These are phyloP conservation scores for Dothidotthia symphoricarpi DNA, from an alignment of 2,329 filamentous ascomycete species.

Conservation along the genomic window DNA sequence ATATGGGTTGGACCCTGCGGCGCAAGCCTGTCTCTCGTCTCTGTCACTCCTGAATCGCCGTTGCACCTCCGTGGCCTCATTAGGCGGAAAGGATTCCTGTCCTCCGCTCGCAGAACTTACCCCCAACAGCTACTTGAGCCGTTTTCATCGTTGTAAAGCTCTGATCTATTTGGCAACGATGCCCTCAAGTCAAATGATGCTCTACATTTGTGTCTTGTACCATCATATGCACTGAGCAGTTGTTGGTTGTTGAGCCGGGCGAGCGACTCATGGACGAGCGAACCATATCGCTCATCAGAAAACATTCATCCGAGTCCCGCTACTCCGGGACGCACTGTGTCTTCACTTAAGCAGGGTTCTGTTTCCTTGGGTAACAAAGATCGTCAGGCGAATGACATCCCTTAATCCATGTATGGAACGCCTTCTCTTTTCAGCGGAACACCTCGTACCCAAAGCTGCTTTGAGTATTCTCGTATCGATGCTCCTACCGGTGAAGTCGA, in stretches of 20 bases:
- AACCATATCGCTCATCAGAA: constrained; percentile 11
- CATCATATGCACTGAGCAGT: constrained; percentile 16
- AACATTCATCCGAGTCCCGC: constrained; percentile 12
- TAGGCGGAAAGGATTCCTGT: constrained; percentile 3
- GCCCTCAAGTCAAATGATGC: constrained; percentile 9
- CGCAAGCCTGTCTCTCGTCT: constrained; percentile 13
- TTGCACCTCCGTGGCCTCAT: constrained; percentile 8
- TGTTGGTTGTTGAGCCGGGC: constrained; percentile 14
- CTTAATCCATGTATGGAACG: constrained; percentile 10
- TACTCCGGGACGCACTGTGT: constrained; percentile 15
- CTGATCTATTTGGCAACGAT: constrained; percentile 1
- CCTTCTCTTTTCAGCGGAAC: constrained; percentile 9
- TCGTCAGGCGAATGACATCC: constrained; percentile 24
- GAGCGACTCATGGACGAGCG: constrained; percentile 5
- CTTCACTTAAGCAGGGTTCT: constrained; percentile 13
- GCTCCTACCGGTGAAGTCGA: constrained; percentile 2
- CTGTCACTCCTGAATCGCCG: constrained; percentile 3
- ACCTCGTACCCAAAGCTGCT: constrained; percentile 10
- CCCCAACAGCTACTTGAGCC: neutral
- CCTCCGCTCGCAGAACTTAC: constrained; percentile 2
- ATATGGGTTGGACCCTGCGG: constrained; percentile 27
- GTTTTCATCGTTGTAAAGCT: constrained; percentile 2
- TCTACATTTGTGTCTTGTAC: constrained; percentile 21
- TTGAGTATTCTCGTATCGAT: too few species aligned
- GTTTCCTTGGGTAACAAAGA: constrained; percentile 18